Evolutionary conservation across 169 alveolate species (phyloP), one percentile per base, ranked within the genome.

Genomic region (Cryptosporidium meleagridis): DNA sequence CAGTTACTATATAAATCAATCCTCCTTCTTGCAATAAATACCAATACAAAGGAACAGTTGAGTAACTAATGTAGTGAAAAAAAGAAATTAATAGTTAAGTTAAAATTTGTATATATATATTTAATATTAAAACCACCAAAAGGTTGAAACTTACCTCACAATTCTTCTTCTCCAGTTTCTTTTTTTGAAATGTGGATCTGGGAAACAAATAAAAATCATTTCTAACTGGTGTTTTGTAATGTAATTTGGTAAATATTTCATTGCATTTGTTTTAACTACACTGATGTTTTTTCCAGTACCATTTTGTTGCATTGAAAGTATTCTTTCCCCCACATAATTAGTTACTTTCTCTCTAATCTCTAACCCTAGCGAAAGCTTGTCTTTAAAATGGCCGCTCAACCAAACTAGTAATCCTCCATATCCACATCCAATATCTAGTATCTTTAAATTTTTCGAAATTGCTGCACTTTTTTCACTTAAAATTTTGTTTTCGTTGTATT

Each of bases 181-280:
- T 87, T 92, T 94, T 91, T 96, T 96, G 92, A 96, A 96, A 85
- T 96, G 98, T 37, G 98, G 98, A 73, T 96, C 98, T 44, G 98
- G 98, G 91, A 94, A 96, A 92, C 98, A 96, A 69, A 96, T 94
- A 89, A 96, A 96, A 70, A 96, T 93, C 85, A 94, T 95, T 52
- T 92, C 95, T 48, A 95, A 87, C 91, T 93, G 96, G 52, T 92
- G 93, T 72, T 93, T 96, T 68, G 91, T 87, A 65, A 96, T 89
- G 85, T 96, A 96, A 69, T 96, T 96, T 61, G 97, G 95, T 75
- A 95, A 75, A 84, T 92, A 94, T 92, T 95, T 96, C 96, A 95
- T 96, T 39, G 96, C 97, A 86, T 96, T 96, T 53, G 97, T 95
- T 23, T 97, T 73, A 8, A 95, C 85, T 3, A 96, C 96, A 23